phyloP scores from a whole-genome alignment of 2,329 filamentous ascomycete species.

The Davidsoniella virescens region DNA sequence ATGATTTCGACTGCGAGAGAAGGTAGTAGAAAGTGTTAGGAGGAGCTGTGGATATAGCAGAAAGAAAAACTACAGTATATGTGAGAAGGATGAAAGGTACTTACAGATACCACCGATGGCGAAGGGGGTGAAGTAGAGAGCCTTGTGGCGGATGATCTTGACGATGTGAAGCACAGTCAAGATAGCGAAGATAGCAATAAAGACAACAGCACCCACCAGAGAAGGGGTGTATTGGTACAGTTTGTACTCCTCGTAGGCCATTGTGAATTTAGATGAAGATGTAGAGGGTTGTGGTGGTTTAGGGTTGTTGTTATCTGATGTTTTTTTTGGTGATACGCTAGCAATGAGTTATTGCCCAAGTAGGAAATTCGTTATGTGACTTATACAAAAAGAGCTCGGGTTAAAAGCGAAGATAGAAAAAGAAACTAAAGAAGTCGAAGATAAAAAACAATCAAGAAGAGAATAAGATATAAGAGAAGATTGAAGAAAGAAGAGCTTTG shows the following conservation, averaged over 20 bases:
- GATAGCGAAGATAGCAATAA: constrained; percentile 25
- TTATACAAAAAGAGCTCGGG: constrained; percentile 1
- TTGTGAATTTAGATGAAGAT: background rate
- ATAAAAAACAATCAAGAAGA: background rate
- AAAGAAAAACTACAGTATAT: too few species aligned
- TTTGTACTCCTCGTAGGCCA: constrained; percentile 8
- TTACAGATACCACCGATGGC: constrained; percentile 30
- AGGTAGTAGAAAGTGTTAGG: constrained; percentile 14
- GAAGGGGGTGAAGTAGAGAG: constrained; percentile 23
- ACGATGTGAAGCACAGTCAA: constrained; percentile 25
- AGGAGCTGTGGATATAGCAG: background rate
- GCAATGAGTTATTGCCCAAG: background rate
- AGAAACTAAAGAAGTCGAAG: background rate
- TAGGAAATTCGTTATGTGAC: background rate
- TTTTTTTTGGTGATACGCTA: background rate
- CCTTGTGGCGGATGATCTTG: constrained; percentile 20
- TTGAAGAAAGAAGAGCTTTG: too few species aligned
- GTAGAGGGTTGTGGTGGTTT: background rate
- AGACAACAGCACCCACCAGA: constrained; percentile 26
- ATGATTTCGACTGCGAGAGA: constrained; percentile 17
- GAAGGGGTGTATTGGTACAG: constrained; percentile 34
- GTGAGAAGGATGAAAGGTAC: constrained; percentile 16
- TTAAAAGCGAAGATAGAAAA: background rate
- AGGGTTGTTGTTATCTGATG: background rate
- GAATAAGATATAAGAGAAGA: background rate